Base-by-base conservation (phyloP, 495 filamentous ascomycete species). In the Neurospora pannonica region DNA sequence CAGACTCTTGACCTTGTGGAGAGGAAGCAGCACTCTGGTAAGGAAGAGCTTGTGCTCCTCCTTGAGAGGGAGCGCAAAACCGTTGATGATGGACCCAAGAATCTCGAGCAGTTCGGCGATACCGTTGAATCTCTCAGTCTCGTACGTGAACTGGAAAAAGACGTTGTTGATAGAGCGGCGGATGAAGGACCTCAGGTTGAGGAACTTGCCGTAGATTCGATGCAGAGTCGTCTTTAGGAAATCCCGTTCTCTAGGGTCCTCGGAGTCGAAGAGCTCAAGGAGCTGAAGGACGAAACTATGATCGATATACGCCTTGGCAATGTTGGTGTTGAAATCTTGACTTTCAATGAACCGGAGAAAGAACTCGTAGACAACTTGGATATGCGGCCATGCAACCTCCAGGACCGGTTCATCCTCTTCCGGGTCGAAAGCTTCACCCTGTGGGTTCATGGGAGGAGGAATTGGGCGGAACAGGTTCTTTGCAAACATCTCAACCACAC, bases 261-360 rank as follows among this genome's bases (percentile, higher is more conserved):
- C 96, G 2, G 96, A 99, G 83, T 99, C 96, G 80, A 99, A 99
- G 28, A 99, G 85, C 82, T 99, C 96, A n/a, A 99, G 89, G 74
- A 99, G 87, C 88, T 97, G 94, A 34, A 98, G 89, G 15, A 99
- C 96, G 79, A 99, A 99, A 80, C 92, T 91, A 81, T 99, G 96
- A 77, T 99, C 96, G 77, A 99, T 99, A 82, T 96, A 97, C 38
- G 93, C 91, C 82, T 99, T 99, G n/a, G 97, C 96, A 77, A 97
- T 97, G 82, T 99, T 99, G 40, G 96, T 99, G 83, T 99, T 99
- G 90, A 99, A 99, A 80, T 99, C 96, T 82, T 98, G 97, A 82
- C 96, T 99, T 80, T 99, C 96, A 78, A 99, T 99, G 84, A 98
- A 99, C 70, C 96, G 86, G 72, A 99, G 86, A 86, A 99, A 99